These are phyloP conservation scores for Pseudozyma tsukubaensis DNA, from an alignment of 1,284 basidiomycete genomes.

Conservation along the genomic window DNA sequence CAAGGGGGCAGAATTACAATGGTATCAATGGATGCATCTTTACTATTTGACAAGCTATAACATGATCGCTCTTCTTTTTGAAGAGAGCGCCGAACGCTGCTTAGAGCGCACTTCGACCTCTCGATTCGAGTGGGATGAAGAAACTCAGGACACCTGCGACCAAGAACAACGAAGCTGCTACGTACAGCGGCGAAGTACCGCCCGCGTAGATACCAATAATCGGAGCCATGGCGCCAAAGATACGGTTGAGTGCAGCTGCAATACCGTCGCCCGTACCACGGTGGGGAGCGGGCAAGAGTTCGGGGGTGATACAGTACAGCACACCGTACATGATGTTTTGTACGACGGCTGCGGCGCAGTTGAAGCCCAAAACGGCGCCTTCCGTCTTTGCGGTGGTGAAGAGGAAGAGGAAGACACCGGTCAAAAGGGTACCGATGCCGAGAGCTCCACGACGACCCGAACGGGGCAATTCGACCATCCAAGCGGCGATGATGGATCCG, in stretches of 20 bases:
- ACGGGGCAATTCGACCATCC: slow-evolving; percentile 65
- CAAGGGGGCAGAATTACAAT: slow-evolving; percentile 12
- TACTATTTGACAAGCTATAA: not conserved
- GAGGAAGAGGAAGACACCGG: slow-evolving; percentile 67
- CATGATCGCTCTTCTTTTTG: not conserved
- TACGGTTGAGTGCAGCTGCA: slow-evolving; percentile 60
- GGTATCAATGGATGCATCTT: slow-evolving; percentile 8
- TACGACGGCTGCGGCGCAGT: slow-evolving; percentile 57
- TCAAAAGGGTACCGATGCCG: slow-evolving; percentile 64
- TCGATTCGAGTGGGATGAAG: slow-evolving; percentile 59
- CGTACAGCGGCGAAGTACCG: slow-evolving; percentile 54
- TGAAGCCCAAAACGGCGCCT: slow-evolving; percentile 59
- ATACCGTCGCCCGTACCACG: slow-evolving; percentile 67
- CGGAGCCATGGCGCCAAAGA: slow-evolving; percentile 63
- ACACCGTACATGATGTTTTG: slow-evolving; percentile 60
- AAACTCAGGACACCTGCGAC: slow-evolving; percentile 56
- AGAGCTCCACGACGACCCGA: slow-evolving; percentile 65
- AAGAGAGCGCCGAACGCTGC: not conserved
- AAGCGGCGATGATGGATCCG: slow-evolving; percentile 65
- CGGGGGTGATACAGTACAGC: slow-evolving; percentile 65
- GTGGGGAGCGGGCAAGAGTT: slow-evolving; percentile 64
- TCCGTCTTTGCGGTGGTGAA: slow-evolving; percentile 57
- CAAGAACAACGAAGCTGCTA: slow-evolving; percentile 61
- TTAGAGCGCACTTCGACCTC: slow-evolving; percentile 48
- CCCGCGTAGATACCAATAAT: slow-evolving; percentile 63